Conservation (phyloP, 2,329 filamentous ascomycete species). For the Huntiella bhutanensis region DNA sequence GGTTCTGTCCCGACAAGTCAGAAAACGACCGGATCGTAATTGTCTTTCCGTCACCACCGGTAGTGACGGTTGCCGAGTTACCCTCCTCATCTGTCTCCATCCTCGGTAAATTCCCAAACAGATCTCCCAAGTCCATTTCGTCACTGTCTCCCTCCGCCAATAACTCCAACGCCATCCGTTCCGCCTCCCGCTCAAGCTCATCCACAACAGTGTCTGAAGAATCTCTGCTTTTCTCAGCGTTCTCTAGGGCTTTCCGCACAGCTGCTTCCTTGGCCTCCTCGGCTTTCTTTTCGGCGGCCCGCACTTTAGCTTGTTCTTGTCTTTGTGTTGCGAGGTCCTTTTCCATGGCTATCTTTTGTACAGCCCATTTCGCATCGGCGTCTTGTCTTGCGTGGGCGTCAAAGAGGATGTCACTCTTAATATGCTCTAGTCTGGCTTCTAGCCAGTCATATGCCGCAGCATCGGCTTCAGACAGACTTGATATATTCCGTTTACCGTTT, state of each 20-base stretch:
- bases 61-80: slow-evolving; percentile 37
- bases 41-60: slow-evolving; percentile 25
- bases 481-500: slow-evolving; percentile 16
- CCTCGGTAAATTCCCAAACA: slow-evolving; percentile 43
- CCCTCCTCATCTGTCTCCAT: slow-evolving; percentile 40
- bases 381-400: slow-evolving; percentile 32
- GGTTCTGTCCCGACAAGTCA: slow-evolving; percentile 58
- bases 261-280: slow-evolving; percentile 11
- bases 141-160: slow-evolving; percentile 37
- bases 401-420: slow-evolving; percentile 63
- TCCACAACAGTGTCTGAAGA: slow-evolving; percentile 19
- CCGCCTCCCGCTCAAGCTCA: slow-evolving; percentile 36
- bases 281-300: slow-evolving; percentile 7
- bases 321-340: slow-evolving; percentile 37
- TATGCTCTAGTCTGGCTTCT: slow-evolving; percentile 52
- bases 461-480: slow-evolving; percentile 16
- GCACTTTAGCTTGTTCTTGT: slow-evolving; percentile 19
- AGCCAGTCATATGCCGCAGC: slow-evolving; percentile 41
- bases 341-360: slow-evolving; percentile 38
- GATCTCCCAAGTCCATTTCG: slow-evolving; percentile 22
- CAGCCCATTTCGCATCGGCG: slow-evolving; percentile 48
- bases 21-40: slow-evolving; percentile 57
- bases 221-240: slow-evolving; percentile 1
- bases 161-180: slow-evolving; percentile 38
- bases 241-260: not conserved